Evolutionary conservation across 2,329 filamentous ascomycete species (phyloP).

Genomic region (Pseudogymnoascus sp.): DNA sequence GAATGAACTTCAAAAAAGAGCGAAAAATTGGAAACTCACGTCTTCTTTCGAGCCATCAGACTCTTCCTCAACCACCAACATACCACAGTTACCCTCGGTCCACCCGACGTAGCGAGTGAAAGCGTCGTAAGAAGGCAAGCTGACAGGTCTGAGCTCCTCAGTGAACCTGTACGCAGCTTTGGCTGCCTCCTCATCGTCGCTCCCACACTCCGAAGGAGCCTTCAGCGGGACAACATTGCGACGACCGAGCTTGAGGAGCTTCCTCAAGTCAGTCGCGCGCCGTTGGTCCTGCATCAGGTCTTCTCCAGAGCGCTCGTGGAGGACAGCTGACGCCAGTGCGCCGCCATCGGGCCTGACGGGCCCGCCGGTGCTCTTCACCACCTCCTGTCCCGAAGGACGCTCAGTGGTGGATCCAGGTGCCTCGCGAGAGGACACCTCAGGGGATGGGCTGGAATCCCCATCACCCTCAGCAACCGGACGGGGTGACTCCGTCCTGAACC

Average conservation of each 20-base stretch:
- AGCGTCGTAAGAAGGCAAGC: background rate
- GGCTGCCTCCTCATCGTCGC: constrained; percentile 3
- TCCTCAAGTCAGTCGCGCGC: background rate
- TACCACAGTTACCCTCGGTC: background rate
- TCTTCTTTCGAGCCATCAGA: background rate
- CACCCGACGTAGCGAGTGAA: constrained; percentile 6
- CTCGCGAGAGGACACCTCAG: constrained; percentile 4
- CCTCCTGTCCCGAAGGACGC: background rate
- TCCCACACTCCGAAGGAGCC: background rate
- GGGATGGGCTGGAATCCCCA: background rate
- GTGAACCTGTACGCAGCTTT: constrained; percentile 8
- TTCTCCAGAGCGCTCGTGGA: background rate
- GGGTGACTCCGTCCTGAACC: background rate
- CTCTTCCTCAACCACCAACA: background rate
- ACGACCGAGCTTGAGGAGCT: background rate
- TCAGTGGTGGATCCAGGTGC: background rate
- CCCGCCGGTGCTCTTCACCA: background rate
- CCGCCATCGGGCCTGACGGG: background rate
- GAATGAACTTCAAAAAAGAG: background rate
- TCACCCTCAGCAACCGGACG: background rate
- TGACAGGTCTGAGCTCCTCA: background rate
- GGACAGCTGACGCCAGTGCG: background rate
- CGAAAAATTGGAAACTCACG: background rate
- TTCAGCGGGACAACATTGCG: background rate
- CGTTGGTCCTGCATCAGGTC: background rate